Evolutionary conservation across 805 yeast species (phyloP), one percentile per base, ranked within the genome.

Genomic region (Candida odintsovae): DNA sequence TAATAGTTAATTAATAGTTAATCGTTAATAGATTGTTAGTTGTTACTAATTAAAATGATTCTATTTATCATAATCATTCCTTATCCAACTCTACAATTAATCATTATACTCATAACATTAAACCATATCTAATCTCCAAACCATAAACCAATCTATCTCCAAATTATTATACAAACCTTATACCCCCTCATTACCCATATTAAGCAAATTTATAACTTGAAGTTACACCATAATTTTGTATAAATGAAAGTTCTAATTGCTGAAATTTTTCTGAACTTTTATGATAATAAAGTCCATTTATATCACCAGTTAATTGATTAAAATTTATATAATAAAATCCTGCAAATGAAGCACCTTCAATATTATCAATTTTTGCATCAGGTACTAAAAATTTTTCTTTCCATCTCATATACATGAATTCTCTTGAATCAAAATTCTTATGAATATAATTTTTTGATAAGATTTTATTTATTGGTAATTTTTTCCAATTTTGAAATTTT

Each of bases 311-410:
- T 7, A 71, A 50, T 59, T 88, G 90, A 64, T 86, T 86, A 57
- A 90, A 82, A 38, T 89, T 87, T 25, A 90, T 78, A 62, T 90
- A 90, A 65, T 90, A 90, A 62, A 90, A 90, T 0, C 98, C 98
- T 38, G 90, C 96, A 64, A 83, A 90, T 2, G 95, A 85, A 0
- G 96, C 97, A 15, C 75, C 75, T 41, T 67, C 69, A 77, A 92
- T 52, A 68, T 70, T 47, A 77, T 56, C 63, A 12, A 58, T 37
- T 29, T 77, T 47, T 68, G 89, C 81, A 65, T 89, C 95, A 0
- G 96, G 95, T 9, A 86, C 82, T 50, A 90, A 67, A 59, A 89
- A 89, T 57, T 82, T 78, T 64, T 90, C 98, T 66, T 90, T 90
- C 98, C 98, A 90, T 54, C 97, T 75, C 97, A 90, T 90, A 62